Evolutionary conservation across 129 eudicot species (phyloP).

Genomic region (Artemisia annua): DNA sequence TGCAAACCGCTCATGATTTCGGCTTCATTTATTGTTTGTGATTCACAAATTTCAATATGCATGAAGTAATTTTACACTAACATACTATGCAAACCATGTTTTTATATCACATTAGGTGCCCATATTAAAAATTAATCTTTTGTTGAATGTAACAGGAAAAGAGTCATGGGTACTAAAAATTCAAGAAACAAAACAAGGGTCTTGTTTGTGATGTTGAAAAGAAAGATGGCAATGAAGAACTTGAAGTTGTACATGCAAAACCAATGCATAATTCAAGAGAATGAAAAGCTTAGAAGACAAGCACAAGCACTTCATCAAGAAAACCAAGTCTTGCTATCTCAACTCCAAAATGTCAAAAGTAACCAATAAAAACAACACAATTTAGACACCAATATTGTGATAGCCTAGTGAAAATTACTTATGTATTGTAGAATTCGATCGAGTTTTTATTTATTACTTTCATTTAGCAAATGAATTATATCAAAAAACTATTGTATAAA

Average conservation of each 20-base stretch:
- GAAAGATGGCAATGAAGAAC: slow-evolving; percentile 54
- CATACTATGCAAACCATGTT: not conserved
- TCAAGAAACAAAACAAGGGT: slow-evolving; percentile 25
- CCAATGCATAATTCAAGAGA: slow-evolving; percentile 62
- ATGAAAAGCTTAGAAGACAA: slow-evolving; percentile 57
- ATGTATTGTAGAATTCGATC: slow-evolving; percentile 19
- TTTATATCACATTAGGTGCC: not conserved
- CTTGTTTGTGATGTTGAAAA: slow-evolving; percentile 37
- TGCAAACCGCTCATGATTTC: slow-evolving; percentile 4
- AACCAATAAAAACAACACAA: not conserved
- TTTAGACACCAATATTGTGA: slow-evolving; percentile 8
- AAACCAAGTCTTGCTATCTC: slow-evolving; percentile 53
- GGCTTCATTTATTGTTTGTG: not conserved
- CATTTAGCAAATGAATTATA: not conserved
- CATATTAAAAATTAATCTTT: not conserved
- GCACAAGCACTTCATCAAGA: slow-evolving; percentile 57
- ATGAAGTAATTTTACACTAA: not conserved
- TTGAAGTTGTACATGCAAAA: slow-evolving; percentile 58
- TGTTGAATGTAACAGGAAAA: slow-evolving; percentile 34
- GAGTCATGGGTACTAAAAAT: slow-evolving; percentile 19
- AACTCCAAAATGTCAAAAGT: slow-evolving; percentile 39
- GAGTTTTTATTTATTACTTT: slow-evolving; percentile 3
- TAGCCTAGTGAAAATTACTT: slow-evolving; percentile 14
- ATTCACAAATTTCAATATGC: not conserved
- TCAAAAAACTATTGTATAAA: not conserved